These are phyloP conservation scores for Schizosaccharomyces japonicus DNA, from an alignment of 805 yeast species.

Conservation along the genomic window DNA sequence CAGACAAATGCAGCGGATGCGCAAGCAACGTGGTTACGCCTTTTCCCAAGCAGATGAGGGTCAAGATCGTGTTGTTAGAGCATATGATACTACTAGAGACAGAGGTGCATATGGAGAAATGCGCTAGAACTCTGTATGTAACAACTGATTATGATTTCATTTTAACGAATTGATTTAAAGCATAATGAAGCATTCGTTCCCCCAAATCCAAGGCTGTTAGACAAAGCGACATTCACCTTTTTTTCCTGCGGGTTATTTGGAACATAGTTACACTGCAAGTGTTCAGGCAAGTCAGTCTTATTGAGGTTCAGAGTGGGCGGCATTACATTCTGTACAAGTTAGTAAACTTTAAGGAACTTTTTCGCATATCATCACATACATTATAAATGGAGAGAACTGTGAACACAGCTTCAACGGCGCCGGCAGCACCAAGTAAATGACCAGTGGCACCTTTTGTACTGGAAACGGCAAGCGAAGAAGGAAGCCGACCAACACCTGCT, in stretches of 20 bases:
- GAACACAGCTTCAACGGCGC: constrained; percentile 74
- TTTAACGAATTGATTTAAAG: constrained; percentile 14
- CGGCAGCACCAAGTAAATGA: constrained; percentile 87
- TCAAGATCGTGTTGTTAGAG: constrained; percentile 71
- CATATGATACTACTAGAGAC: constrained; percentile 79
- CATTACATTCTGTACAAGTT: constrained; percentile 16
- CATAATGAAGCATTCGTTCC: constrained; percentile 72
- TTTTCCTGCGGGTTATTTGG: constrained; percentile 22
- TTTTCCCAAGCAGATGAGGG: constrained; percentile 91
- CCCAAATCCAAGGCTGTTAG: constrained; percentile 93
- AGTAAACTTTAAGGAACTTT: background rate
- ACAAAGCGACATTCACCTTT: constrained; percentile 34
- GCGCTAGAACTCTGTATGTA: background rate
- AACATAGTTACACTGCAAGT: constrained; percentile 34
- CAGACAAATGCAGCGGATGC: constrained; percentile 92
- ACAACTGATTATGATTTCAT: background rate
- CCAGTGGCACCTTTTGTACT: constrained; percentile 87
- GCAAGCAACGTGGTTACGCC: constrained; percentile 95
- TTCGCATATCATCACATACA: constrained; percentile 7
- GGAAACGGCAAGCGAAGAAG: constrained; percentile 23
- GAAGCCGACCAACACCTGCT: constrained; percentile 5
- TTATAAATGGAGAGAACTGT: constrained; percentile 41
- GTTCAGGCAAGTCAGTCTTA: constrained; percentile 21
- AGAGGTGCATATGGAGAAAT: constrained; percentile 48
- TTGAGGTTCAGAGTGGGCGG: constrained; percentile 70